Conservation (phyloP, 495 filamentous ascomycete genomes). For the Chaetomium fimeti region DNA sequence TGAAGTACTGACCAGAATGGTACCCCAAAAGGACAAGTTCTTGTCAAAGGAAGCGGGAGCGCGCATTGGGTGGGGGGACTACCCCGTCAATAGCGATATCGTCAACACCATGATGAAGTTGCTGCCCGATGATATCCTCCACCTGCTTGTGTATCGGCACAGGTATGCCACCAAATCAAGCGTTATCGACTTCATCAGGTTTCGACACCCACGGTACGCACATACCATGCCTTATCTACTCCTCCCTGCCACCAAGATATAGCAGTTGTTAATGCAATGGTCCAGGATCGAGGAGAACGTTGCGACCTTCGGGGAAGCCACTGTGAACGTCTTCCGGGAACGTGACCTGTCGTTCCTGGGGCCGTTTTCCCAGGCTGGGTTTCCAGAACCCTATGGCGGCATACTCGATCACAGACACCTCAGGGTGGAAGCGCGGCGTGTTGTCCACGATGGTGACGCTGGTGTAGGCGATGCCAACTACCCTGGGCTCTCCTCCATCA, state of each 20-base stretch:
- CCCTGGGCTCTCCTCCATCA: neutral
- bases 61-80: constrained; percentile 41
- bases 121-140: constrained; percentile 36
- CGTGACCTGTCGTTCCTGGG: neutral
- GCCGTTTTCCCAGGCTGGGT: neutral
- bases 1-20: neutral
- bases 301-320: constrained; percentile 19
- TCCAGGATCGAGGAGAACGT: constrained; percentile 27
- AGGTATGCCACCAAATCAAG: constrained; percentile 34
- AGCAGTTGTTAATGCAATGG: neutral
- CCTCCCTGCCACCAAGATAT: neutral
- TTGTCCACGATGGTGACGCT: constrained; percentile 18
- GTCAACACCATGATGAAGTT: constrained; percentile 43
- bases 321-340: neutral
- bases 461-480: constrained; percentile 3
- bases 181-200: constrained; percentile 26
- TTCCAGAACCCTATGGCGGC: constrained; percentile 19
- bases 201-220: constrained; percentile 26
- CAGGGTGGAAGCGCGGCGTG: constrained; percentile 17
- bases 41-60: constrained; percentile 25
- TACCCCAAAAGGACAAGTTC: neutral
- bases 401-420: constrained; percentile 25
- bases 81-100: constrained; percentile 29
- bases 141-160: constrained; percentile 34
- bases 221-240: neutral